Percentiles rank a stretch among this genome's conserved stretches.
Conservation (phyloP, 2,329 filamentous ascomycete genomes). For the Scedosporium aurantiacum region DNA sequence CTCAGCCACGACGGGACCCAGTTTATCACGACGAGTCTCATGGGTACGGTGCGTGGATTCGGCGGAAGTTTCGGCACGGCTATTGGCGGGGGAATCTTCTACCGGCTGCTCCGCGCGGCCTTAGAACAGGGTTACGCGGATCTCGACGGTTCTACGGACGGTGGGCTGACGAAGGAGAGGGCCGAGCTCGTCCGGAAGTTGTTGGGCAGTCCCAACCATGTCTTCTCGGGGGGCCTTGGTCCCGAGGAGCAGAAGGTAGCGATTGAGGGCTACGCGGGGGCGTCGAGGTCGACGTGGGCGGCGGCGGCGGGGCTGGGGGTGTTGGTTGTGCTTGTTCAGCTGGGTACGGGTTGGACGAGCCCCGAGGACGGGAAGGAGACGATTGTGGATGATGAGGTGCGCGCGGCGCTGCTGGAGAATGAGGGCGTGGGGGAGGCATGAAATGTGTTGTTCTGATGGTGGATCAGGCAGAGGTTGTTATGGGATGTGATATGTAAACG, state of each 20-base stretch:
- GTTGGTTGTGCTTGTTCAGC: slow-evolving; percentile 35
- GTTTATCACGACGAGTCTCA: slow-evolving; percentile 63
- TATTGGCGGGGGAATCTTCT: slow-evolving; percentile 67
- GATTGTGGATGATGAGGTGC: slow-evolving; percentile 18
- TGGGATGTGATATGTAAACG: background rate
- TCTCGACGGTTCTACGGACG: slow-evolving; percentile 29
- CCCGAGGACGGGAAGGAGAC: slow-evolving; percentile 44
- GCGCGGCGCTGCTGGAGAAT: slow-evolving; percentile 16
- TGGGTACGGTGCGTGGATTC: slow-evolving; percentile 73
- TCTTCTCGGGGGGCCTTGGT: slow-evolving; percentile 31
- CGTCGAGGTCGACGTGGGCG: slow-evolving; percentile 34
- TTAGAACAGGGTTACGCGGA: slow-evolving; percentile 46
- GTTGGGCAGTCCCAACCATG: slow-evolving; percentile 38
- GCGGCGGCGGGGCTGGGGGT: slow-evolving; percentile 32
- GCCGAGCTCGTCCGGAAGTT: slow-evolving; percentile 32
- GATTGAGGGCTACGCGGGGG: slow-evolving; percentile 33
- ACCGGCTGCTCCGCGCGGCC: slow-evolving; percentile 43
- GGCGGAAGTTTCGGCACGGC: slow-evolving; percentile 71
- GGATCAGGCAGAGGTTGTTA: background rate
- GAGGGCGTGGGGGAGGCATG: slow-evolving; percentile 22
- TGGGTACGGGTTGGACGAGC: slow-evolving; percentile 38
- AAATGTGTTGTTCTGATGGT: background rate
- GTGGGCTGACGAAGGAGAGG: slow-evolving; percentile 21
- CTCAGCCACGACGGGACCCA: slow-evolving; percentile 55
- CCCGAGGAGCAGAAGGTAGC: slow-evolving; percentile 32